Evolutionary conservation across 2,329 filamentous ascomycete species (phyloP).

Genomic region (Scytalidium sp.): DNA sequence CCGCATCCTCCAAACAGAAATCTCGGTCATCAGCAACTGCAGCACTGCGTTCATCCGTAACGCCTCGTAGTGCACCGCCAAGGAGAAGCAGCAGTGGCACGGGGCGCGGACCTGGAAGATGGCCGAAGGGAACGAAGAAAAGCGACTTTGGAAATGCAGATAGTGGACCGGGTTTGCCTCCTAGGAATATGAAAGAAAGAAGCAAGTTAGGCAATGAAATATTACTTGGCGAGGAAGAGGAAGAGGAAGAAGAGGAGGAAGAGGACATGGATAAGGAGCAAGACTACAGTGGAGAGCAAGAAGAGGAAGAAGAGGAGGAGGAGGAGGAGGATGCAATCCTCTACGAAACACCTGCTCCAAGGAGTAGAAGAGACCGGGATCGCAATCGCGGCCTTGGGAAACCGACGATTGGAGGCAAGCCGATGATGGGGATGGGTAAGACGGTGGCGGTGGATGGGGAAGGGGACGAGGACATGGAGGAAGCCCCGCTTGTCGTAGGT

Average conservation of each 20-base stretch:
- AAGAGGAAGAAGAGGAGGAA: constrained; percentile 15
- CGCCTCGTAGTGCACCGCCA: constrained; percentile 31
- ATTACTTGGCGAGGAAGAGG: constrained; percentile 25
- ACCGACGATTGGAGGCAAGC: constrained; percentile 16
- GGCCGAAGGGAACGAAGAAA: constrained; percentile 68
- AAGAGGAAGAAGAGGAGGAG: constrained; percentile 17
- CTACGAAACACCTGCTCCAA: constrained; percentile 22
- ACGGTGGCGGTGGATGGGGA: constrained; percentile 11
- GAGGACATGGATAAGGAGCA: constrained; percentile 20
- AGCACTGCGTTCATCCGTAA: constrained; percentile 16
- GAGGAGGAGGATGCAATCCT: constrained; percentile 20
- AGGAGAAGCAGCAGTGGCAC: constrained; percentile 59
- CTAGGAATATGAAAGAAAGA: constrained; percentile 33
- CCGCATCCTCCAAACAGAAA: constrained; percentile 13
- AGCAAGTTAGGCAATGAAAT: constrained; percentile 29
- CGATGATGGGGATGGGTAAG: constrained; percentile 15
- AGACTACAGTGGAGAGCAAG: constrained; percentile 17
- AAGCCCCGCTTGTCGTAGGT: constrained; percentile 14
- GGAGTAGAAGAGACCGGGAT: constrained; percentile 12
- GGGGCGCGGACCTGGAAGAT: constrained; percentile 61
- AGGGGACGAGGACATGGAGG: constrained; percentile 31
- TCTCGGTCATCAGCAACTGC: constrained; percentile 13
- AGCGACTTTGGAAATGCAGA: constrained; percentile 65
- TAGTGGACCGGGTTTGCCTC: constrained; percentile 61
- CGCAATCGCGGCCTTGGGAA: constrained; percentile 24